These are phyloP conservation scores for Crithidia thermophila DNA, from an alignment of 208 protist species.

Conservation along the genomic window DNA sequence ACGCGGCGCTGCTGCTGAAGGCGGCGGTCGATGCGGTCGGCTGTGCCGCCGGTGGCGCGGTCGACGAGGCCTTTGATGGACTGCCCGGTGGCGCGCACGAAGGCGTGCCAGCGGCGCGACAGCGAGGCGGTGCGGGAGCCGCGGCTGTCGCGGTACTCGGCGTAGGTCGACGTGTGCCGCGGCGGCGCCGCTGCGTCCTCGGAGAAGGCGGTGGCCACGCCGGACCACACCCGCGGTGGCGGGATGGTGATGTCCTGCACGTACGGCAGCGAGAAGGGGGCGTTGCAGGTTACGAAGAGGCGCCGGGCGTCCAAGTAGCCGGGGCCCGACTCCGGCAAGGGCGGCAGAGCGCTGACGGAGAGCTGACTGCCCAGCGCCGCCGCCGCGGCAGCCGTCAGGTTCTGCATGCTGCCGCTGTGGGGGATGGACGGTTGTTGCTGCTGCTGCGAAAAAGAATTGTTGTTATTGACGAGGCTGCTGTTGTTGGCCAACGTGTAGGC, in stretches of 20 bases:
- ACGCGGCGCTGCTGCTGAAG: conserved; percentile 29
- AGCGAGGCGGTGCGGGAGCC: conserved; percentile 34
- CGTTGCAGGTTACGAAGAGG: conserved; percentile 66
- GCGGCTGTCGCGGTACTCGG: conserved; percentile 49
- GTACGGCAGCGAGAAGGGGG: conserved; percentile 79
- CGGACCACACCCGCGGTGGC: conserved; percentile 32
- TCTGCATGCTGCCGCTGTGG: conserved; percentile 20
- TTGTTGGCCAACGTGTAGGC: no score
- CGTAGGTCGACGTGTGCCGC: conserved; percentile 40
- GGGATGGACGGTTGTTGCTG: conserved; percentile 9
- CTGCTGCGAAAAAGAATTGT: neutral
- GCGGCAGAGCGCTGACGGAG: conserved; percentile 8
- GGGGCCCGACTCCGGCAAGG: neutral
- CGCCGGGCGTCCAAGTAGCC: conserved; percentile 43
- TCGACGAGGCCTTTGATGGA: conserved; percentile 44
- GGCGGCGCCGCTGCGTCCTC: conserved; percentile 27
- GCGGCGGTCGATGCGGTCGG: conserved; percentile 20
- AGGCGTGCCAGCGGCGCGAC: conserved; percentile 39
- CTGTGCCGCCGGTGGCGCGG: conserved; percentile 21
- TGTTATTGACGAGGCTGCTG: neutral
- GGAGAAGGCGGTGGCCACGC: conserved; percentile 26
- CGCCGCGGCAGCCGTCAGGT: conserved; percentile 11
- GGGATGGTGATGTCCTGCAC: conserved; percentile 59
- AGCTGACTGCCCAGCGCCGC: neutral
- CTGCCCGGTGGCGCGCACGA: conserved; percentile 36